phyloP scores from a whole-genome alignment of 2,329 filamentous ascomycete genomes.

The Aspergillus ibericus region DNA sequence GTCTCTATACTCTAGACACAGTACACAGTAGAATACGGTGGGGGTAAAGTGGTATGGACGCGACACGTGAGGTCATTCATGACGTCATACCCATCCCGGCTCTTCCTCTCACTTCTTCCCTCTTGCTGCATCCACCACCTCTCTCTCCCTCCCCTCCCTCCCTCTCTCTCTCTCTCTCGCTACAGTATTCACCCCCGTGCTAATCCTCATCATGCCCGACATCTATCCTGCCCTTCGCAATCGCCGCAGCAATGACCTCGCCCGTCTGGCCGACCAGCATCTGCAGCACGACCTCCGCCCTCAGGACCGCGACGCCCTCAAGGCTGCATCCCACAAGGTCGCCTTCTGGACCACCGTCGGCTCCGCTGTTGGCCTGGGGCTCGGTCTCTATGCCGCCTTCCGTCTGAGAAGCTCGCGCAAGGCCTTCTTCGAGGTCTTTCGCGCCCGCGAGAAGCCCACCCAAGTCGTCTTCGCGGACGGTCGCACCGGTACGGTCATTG shows the following conservation, averaged over 20 bases:
- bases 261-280: constrained; percentile 58
- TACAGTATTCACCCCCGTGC: no score
- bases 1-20: no score
- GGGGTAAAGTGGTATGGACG: no score
- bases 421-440: constrained; percentile 63
- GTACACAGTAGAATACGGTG: no score
- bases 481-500: constrained; percentile 50
- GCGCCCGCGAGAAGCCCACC: constrained; percentile 61
- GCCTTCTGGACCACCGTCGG: constrained; percentile 58
- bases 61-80: no score
- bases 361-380: constrained; percentile 59
- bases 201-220: constrained; percentile 33
- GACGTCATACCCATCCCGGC: no score
- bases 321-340: constrained; percentile 57
- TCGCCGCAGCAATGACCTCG: constrained; percentile 52
- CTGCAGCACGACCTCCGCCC: constrained; percentile 58
- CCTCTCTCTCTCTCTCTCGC: no score
- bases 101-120: no score
- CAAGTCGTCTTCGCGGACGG: constrained; percentile 64
- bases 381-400: constrained; percentile 60
- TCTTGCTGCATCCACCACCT: no score
- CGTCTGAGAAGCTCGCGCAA: constrained; percentile 57
- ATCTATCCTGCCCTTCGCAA: constrained; percentile 51
- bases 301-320: constrained; percentile 60
- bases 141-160: background rate